A percentile compares a stretch with the other conserved stretches of the same genome.
Evolutionary conservation across 2,329 filamentous ascomycete genomes (phyloP).

Genomic region (Alternaria burnsii): DNA sequence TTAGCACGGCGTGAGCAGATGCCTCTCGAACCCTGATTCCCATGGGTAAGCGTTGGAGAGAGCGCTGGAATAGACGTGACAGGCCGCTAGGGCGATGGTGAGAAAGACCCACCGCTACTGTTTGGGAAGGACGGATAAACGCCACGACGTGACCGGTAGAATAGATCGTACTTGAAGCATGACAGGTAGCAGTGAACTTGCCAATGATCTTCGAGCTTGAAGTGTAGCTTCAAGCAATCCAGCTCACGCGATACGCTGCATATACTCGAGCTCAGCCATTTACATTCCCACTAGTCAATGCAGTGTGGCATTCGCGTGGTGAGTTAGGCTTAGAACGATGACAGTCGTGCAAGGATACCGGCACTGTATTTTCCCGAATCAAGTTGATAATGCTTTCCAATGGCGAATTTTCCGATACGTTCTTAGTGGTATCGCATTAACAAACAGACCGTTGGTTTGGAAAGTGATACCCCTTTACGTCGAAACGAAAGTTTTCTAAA

Average conservation of each 20-base stretch:
- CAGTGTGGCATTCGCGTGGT: conserved; percentile 1
- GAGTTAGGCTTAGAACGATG: neutral
- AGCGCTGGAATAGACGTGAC: conserved; percentile 23
- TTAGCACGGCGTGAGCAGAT: conserved; percentile 15
- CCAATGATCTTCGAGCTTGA: conserved; percentile 16
- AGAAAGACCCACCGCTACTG: conserved; percentile 26
- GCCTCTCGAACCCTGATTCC: conserved; percentile 16
- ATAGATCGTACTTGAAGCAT: conserved; percentile 23
- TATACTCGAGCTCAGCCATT: neutral
- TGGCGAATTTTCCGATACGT: neutral
- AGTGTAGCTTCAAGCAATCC: neutral
- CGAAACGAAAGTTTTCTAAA: conserved; percentile 33
- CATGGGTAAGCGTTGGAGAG: conserved; percentile 15
- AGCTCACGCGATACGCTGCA: neutral
- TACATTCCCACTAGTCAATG: neutral
- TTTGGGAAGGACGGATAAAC: conserved; percentile 23
- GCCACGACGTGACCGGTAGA: conserved; percentile 20
- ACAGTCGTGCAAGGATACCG: neutral
- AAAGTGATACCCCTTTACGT: conserved; percentile 11
- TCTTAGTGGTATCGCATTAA: conserved; percentile 9
- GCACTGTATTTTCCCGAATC: neutral
- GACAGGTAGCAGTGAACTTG: conserved; percentile 23
- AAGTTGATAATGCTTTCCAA: neutral
- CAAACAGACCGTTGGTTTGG: neutral
- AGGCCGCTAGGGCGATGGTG: conserved; percentile 25